Evolutionary conservation across 306 rosid genomes (phyloP), one percentile per base, ranked within the genome.

Genomic region (Vigna reflexopilosa): DNA sequence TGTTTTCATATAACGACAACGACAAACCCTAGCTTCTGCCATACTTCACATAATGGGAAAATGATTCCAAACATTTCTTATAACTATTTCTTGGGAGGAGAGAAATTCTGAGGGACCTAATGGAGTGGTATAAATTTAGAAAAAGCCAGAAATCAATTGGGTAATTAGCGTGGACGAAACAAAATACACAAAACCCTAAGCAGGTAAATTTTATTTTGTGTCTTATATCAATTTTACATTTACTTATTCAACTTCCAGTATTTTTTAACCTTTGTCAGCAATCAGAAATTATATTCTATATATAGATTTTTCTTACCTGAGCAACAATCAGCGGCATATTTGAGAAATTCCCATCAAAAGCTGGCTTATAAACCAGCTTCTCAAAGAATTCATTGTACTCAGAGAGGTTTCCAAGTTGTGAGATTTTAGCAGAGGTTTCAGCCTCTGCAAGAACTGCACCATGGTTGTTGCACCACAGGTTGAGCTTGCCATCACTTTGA

Each of bases 261-360:
- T 20, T 13, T 44, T 63, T 36, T 64, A 64, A 64, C 70, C 26
- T n/a, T 17, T 17, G 4, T 1, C 19, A 64, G 26, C 49, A 34
- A 64, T 9, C 19, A 19, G 30, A 38, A 17, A 65, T n/a, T 3
- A 38, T 14, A 40, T 68, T 26, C 16, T 48, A 48, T 15, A 47
- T 26, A 24, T 61, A 36, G 42, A 36, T 36, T 13, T 72, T 3
- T 48, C 86, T 84, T 58, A 92, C 97, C 95, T 92, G 97, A 69
- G 90, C 97, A 83, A 82, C 97, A 80, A 90, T 76, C 52, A 92
- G 74, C 50, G 95, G 97, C 88, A 90, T 88, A 67, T 75, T 75
- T n/a, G 89, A 85, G 84, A 90, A 79, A 72, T 87, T 67, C 9
- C 82, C 87, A 88, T 81, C 81, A 82, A 83, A 84, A 83, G 73